A percentile compares a stretch with the other conserved stretches of the same genome.
These are phyloP conservation scores for Phytophthora sojae DNA, from an alignment of 352 stramenopile species.

Conservation along the genomic window DNA sequence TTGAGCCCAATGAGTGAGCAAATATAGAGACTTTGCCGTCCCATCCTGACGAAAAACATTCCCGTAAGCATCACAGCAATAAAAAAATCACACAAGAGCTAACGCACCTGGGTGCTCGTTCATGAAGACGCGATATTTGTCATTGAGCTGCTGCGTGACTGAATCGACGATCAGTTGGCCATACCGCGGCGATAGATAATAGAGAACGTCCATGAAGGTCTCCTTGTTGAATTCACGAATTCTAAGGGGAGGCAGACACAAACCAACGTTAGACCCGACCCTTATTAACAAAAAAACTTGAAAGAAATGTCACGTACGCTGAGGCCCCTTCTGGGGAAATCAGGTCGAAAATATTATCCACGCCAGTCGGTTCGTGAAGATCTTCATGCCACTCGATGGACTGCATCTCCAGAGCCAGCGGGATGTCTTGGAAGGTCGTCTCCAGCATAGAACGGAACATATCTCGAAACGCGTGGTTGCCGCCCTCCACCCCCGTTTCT, in stretches of 20 bases:
- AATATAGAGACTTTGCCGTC: conserved; percentile 92
- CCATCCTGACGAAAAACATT: conserved; percentile 54
- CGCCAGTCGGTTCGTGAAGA: conserved; percentile 83
- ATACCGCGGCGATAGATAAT: conserved; percentile 92
- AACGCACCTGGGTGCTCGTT: conserved; percentile 75
- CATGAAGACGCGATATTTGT: conserved; percentile 93
- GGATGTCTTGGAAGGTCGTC: conserved; percentile 84
- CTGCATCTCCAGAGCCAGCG: conserved; percentile 86
- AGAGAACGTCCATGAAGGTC: conserved; percentile 95
- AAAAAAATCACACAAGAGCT: neutral
- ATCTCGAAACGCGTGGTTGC: conserved; percentile 83
- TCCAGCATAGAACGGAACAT: conserved; percentile 80
- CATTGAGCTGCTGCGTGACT: conserved; percentile 87
- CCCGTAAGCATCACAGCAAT: neutral
- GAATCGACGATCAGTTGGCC: conserved; percentile 93
- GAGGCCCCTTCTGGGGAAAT: conserved; percentile 82
- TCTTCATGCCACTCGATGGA: conserved; percentile 93
- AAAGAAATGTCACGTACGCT: conserved; percentile 44
- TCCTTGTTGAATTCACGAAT: conserved; percentile 95
- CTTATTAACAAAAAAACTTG: neutral
- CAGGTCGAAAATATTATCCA: conserved; percentile 87
- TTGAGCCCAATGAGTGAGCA: conserved; percentile 89
- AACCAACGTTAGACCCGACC: neutral
- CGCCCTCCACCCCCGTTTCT: conserved; percentile 71
- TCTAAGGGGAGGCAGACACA: conserved; percentile 34